Base-by-base conservation (phyloP, 2,329 filamentous ascomycete species). In the Plenodomus lindquistii region DNA sequence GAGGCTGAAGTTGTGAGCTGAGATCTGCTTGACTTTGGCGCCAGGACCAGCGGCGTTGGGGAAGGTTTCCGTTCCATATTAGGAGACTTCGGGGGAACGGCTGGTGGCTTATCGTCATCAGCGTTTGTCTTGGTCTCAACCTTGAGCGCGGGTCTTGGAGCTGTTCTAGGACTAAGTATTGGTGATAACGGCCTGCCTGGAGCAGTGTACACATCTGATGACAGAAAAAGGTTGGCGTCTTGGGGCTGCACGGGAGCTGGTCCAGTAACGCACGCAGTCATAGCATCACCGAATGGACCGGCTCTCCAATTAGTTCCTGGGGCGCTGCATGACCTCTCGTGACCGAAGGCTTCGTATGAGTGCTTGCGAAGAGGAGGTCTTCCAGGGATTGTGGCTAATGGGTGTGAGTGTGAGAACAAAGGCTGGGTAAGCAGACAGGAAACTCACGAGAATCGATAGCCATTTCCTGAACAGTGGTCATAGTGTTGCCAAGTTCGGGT, bases 361-460 rank as follows among this genome's bases (percentile, higher is more conserved):
- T 57, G 53, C 44, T 69, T 64, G 9, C 69, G 69, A 11, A 75
- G 66, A 41, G 72, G 70, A 17, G 71, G 71, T 45, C 69, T 65
- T 37, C 72, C 72, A 9, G 72, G 72, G 38, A 75, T 75, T 15
- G 72, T 75, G 42, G 72, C 72, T 70, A 44, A 21, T 19, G 7
- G 19, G 2, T 16, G 51, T 70, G 31, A 70, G 55, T 39, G 44
- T n/a, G 36, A 20, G 21, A 34, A 21, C 11, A 41, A 13, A 36
- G 21, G 17, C 9, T 6, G 22, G 29, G 13, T 24, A 2, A 22
- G 16, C 9, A 19, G 37, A 24, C 18, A 44, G 17, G 18, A 29
- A 21, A 65, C 71, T 60, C 68, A 75, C 72, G 72, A 50, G 72
- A 74, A 53, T 75, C 72, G 41, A 73, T 61, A 34, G 64, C 49